Evolutionary conservation across 2,329 filamentous ascomycete genomes (phyloP), one percentile per base, ranked within the genome.

Genomic region (Cylindrodendrum hubeiense): DNA sequence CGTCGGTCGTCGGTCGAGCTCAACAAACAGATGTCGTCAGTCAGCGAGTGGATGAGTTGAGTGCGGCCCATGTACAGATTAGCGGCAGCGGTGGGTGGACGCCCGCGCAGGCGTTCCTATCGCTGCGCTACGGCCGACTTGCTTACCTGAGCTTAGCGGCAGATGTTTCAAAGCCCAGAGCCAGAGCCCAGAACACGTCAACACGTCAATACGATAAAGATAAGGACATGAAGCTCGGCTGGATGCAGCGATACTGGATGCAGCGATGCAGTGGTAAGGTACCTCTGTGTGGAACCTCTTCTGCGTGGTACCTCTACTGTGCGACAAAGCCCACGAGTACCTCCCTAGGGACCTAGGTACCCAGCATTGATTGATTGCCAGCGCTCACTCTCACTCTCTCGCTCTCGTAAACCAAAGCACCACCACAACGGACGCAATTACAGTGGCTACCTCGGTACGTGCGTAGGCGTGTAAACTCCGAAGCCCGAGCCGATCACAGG

Each of bases 81-180:
- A 34, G 41, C 53, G 41, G 41, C 52, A 47, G 34, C 37, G 17
- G 17, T 39, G 34, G 34, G 34, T n/a, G 34, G 34, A 39, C 34
- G 15, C 15, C 17, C 5, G 13, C 13, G 15, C 53, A 33, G 44
- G 44, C 22, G 22, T 28, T 22, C 26, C 33, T 60, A 60, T 60
- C 57, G 39, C 39, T 7, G 28, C 30, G 19, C 28, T 26, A 34
- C 39, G 37, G 56, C 37, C 5, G 34, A 59, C 26, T 22, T 60
- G 57, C 57, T 60, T 60, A 60, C 39, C 39, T 60, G 57, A 60
- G 57, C 39, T 39, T 60, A 59, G 41, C 41, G 50, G 56, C 56
- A 50, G n/a, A 50, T 44, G 17, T 10, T 49, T n/a, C 5, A 26
- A 33, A 28, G 28, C 41, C 24, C 5, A 26, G 44, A 28, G 28